Conservation (phyloP, 2,329 filamentous ascomycete genomes). For the Xenoacremonium recifei region DNA sequence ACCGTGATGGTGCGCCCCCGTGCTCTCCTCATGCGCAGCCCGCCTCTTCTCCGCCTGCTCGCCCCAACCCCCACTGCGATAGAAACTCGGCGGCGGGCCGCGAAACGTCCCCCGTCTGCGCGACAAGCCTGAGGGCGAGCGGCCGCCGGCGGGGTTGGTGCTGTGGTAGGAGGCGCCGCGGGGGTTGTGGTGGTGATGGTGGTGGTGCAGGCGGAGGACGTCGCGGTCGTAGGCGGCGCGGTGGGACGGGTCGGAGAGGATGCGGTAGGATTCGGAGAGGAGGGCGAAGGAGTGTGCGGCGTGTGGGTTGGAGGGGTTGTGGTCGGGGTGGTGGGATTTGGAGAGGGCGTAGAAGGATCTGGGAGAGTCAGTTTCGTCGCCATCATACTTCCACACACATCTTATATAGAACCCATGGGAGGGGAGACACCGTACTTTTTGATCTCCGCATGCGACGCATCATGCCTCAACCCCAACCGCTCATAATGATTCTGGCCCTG, state of each 20-base stretch:
- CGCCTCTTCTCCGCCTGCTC: slow-evolving; percentile 57
- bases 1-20: slow-evolving; percentile 28
- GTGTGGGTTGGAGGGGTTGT: slow-evolving; percentile 72
- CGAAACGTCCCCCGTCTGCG: slow-evolving; percentile 72
- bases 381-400: not conserved
- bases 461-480: slow-evolving; percentile 67
- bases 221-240: slow-evolving; percentile 81
- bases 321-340: slow-evolving; percentile 89
- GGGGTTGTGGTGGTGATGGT: slow-evolving; percentile 30
- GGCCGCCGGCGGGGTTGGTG: slow-evolving; percentile 66
- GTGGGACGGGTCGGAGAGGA: slow-evolving; percentile 71
- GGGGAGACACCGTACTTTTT: slow-evolving; percentile 62
- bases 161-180: slow-evolving; percentile 55
- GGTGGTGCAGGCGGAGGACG: slow-evolving; percentile 43
- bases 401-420: not conserved
- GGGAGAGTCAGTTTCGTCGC: not conserved
- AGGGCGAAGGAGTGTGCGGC: slow-evolving; percentile 76
- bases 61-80: slow-evolving; percentile 77
- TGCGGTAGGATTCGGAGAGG: slow-evolving; percentile 79
- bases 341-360: slow-evolving; percentile 87
- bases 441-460: slow-evolving; percentile 72
- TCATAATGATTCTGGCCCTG: slow-evolving; percentile 71
- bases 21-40: slow-evolving; percentile 48
- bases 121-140: slow-evolving; percentile 79
- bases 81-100: slow-evolving; percentile 89